Conservation (phyloP, 108 stramenopile species). For the Cyclotella distinguenda region DNA sequence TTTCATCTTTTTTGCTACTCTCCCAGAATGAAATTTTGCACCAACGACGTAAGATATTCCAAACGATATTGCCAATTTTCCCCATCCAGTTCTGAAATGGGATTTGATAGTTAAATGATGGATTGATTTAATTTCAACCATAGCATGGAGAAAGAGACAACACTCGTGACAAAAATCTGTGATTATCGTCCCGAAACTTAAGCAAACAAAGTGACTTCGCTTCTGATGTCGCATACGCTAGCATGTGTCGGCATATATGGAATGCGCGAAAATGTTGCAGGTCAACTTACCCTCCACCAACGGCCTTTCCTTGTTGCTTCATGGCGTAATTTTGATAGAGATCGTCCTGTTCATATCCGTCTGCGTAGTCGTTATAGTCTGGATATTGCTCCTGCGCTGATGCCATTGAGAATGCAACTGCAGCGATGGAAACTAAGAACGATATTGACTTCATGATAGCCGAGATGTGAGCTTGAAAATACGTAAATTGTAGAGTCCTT, state of each 20-base stretch:
- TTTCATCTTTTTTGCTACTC: slow-evolving; percentile 76
- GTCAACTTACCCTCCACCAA: slow-evolving; percentile 44
- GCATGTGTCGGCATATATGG: too few relatives aligned
- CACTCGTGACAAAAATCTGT: too few relatives aligned
- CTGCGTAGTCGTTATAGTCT: slow-evolving; percentile 73
- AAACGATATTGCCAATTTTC: slow-evolving; percentile 52
- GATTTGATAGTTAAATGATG: slow-evolving; percentile 1
- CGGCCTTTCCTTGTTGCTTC: slow-evolving; percentile 58
- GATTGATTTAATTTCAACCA: not conserved
- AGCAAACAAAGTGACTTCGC: too few relatives aligned
- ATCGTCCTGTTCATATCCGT: slow-evolving; percentile 67
- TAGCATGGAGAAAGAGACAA: not conserved
- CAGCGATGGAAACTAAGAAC: slow-evolving; percentile 30
- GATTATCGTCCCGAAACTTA: too few relatives aligned
- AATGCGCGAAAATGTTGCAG: not conserved
- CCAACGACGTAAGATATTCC: slow-evolving; percentile 70
- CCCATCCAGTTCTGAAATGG: slow-evolving; percentile 44
- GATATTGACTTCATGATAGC: slow-evolving; percentile 28
- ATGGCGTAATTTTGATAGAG: slow-evolving; percentile 77
- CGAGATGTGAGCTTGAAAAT: not conserved
- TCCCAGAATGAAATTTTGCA: slow-evolving; percentile 68
- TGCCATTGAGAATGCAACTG: slow-evolving; percentile 7
- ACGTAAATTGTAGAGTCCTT: too few relatives aligned
- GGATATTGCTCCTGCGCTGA: slow-evolving; percentile 53
- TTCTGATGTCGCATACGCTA: too few relatives aligned